phyloP scores from a whole-genome alignment of 2,329 filamentous ascomycete genomes.

The Rugonectria rugulosa region DNA sequence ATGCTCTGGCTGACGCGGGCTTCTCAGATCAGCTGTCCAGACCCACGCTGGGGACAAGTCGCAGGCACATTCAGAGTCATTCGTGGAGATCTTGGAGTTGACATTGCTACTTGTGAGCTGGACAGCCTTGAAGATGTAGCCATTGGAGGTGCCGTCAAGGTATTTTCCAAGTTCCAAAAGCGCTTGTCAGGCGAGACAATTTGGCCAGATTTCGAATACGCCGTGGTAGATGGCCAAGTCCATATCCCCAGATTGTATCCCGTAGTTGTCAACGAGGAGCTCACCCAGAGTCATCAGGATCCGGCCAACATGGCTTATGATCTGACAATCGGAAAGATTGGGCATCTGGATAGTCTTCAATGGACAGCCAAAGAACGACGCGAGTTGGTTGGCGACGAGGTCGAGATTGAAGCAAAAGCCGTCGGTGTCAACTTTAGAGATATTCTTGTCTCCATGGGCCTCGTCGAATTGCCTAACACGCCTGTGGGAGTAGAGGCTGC shows the following conservation, averaged over 20 bases:
- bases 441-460: not conserved
- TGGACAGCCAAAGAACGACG: not conserved
- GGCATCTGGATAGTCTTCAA: not conserved
- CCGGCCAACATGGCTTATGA: not conserved
- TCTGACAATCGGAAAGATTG: not conserved
- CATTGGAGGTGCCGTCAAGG: not conserved
- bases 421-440: not conserved
- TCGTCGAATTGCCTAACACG: not conserved
- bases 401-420: not conserved
- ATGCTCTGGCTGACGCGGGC: conserved; percentile 41
- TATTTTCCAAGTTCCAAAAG: not conserved
- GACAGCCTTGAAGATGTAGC: not conserved
- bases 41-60: conserved; percentile 38
- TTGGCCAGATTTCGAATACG: not conserved
- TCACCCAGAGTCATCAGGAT: not conserved
- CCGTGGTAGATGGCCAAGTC: not conserved
- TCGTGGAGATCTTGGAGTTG: conserved; percentile 36
- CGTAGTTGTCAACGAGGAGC: not conserved
- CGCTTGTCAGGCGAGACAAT: not conserved
- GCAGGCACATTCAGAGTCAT: conserved; percentile 39
- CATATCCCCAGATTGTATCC: not conserved
- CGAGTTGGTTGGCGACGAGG: not conserved
- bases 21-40: conserved; percentile 33
- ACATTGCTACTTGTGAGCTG: conserved; percentile 42
- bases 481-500: not conserved